Evolutionary conservation across 2,329 filamentous ascomycete species (phyloP).

Genomic region (Sarocladium brachiariae): DNA sequence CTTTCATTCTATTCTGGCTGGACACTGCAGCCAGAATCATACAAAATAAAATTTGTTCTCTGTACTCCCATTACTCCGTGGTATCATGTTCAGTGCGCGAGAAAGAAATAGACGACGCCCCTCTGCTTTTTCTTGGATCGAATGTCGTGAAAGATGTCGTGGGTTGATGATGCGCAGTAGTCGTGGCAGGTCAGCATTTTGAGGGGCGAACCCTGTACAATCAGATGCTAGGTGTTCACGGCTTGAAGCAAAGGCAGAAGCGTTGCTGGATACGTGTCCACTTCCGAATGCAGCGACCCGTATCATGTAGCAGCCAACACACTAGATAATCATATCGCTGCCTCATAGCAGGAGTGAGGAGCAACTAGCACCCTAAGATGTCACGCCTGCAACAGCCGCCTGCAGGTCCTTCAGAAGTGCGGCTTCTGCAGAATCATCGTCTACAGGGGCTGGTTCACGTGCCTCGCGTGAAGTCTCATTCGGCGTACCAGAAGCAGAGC

Average conservation of each 20-base stretch:
- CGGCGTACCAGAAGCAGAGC: not conserved
- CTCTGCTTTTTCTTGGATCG: conserved; percentile 1
- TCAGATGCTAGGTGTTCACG: no score
- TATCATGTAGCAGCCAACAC: no score
- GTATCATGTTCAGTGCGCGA: conserved; percentile 6
- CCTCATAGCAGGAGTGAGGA: no score
- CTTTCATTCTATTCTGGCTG: not conserved
- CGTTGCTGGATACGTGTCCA: no score
- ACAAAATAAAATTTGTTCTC: not conserved
- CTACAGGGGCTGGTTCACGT: not conserved
- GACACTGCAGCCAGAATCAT: not conserved
- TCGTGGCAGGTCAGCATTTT: not conserved
- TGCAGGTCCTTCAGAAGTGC: conserved; percentile 11
- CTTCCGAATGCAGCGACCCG: no score
- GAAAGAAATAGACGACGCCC: conserved; percentile 1
- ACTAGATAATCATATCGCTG: no score
- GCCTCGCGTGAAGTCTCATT: not conserved
- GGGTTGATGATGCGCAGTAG: not conserved
- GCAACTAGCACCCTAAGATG: not conserved
- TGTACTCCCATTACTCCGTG: conserved; percentile 4
- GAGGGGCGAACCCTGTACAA: no score
- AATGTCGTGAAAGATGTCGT: not conserved
- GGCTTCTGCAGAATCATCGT: conserved; percentile 11
- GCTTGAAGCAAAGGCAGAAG: no score
- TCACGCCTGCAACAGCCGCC: conserved; percentile 11